A percentile compares a stretch with the other conserved stretches of the same genome.
phyloP scores from a whole-genome alignment of 1,139 yeast genomes.

The Suhomyces wounanorum region DNA sequence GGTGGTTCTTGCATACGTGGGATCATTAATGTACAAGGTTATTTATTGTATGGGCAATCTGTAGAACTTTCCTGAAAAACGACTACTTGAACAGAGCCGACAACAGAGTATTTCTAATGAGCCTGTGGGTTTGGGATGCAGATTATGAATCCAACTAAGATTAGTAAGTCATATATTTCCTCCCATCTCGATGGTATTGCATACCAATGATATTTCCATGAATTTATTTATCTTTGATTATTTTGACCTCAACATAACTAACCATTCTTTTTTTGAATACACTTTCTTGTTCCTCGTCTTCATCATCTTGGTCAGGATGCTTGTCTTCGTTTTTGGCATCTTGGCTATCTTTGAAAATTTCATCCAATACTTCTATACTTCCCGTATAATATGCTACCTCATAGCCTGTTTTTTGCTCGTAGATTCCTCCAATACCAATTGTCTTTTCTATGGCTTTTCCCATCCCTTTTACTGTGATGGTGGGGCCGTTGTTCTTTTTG shows the following conservation, averaged over 20 bases:
- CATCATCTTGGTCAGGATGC: conserved; percentile 26
- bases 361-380: conserved; percentile 65
- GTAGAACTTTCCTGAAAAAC: too few relatives aligned
- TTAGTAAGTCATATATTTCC: not conserved
- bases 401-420: conserved; percentile 46
- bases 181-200: too few relatives aligned
- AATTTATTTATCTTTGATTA: conserved; percentile 19
- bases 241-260: conserved; percentile 58
- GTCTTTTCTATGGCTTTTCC: conserved; percentile 64
- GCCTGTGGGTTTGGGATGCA: too few relatives aligned
- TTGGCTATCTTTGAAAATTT: conserved; percentile 37
- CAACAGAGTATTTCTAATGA: too few relatives aligned
- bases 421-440: conserved; percentile 52
- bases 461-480: conserved; percentile 62
- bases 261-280: conserved; percentile 52
- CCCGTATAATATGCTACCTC: conserved; percentile 58
- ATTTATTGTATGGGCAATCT: not conserved
- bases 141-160: not conserved
- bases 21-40: not conserved
- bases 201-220: not conserved
- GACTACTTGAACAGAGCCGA: too few relatives aligned
- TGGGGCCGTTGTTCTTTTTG: conserved; percentile 38
- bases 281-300: conserved; percentile 38
- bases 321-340: conserved; percentile 38
- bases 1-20: not conserved